A percentile compares a stretch with the other conserved stretches of the same genome.
phyloP scores from a whole-genome alignment of 2,329 filamentous ascomycete species.

The Fusarium secorum region DNA sequence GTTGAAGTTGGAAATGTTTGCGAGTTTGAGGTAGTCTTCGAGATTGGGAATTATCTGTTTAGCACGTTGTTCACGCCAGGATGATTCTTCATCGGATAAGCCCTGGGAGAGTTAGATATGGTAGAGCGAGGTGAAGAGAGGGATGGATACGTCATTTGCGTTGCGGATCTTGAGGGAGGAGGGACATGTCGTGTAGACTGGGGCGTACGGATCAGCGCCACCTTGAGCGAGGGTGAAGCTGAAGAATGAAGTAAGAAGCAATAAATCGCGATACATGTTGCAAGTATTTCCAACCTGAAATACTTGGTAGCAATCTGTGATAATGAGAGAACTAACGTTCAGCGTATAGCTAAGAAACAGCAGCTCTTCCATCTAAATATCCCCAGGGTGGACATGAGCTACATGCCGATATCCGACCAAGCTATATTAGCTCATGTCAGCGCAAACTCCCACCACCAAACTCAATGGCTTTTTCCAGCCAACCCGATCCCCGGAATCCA shows the following conservation, averaged over 20 bases:
- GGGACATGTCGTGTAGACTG: slow-evolving; percentile 22
- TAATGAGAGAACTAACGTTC: accelerated
- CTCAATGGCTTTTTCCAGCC: neutral
- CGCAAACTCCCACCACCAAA: neutral
- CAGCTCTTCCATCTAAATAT: neutral
- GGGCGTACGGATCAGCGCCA: slow-evolving; percentile 20
- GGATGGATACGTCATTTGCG: neutral
- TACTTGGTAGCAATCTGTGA: accelerated
- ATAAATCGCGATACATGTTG: neutral
- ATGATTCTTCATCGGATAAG: slow-evolving; percentile 31
- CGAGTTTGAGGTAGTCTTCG: slow-evolving; percentile 32
- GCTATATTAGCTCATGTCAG: neutral
- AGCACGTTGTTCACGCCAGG: slow-evolving; percentile 32
- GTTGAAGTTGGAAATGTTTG: slow-evolving; percentile 35
- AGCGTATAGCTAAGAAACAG: accelerated
- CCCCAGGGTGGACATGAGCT: neutral
- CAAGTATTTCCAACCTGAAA: accelerated
- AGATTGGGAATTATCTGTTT: slow-evolving; percentile 35
- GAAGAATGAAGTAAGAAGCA: neutral
- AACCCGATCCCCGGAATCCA: neutral
- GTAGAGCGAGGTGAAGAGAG: accelerated
- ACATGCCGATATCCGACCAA: neutral
- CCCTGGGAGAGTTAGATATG: slow-evolving; percentile 10
- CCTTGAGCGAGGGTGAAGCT: neutral
- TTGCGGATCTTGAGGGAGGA: slow-evolving; percentile 11